phyloP scores from a whole-genome alignment of 2,329 filamentous ascomycete genomes.

The Coniochaeta sp. region DNA sequence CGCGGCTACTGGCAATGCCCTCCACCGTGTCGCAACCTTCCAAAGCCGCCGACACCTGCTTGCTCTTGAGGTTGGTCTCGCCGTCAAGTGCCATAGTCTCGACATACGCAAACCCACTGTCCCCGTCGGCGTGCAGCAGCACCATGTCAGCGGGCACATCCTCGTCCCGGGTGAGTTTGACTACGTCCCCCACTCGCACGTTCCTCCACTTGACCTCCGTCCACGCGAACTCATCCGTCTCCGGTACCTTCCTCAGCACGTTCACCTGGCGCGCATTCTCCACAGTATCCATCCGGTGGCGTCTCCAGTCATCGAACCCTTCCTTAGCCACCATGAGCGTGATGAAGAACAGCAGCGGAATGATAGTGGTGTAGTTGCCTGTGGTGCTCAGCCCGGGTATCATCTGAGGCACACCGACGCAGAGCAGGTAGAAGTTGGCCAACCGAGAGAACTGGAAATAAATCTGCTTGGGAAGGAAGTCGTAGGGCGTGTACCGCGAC shows the following conservation, averaged over 20 bases:
- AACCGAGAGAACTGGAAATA: conserved; percentile 81
- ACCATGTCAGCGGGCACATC: conserved; percentile 77
- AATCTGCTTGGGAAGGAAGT: conserved; percentile 79
- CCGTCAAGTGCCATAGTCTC: conserved; percentile 82
- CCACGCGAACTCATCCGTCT: conserved; percentile 56
- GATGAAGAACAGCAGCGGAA: conserved; percentile 70
- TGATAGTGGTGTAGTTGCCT: conserved; percentile 66
- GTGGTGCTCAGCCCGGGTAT: conserved; percentile 72
- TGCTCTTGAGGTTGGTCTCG: conserved; percentile 76
- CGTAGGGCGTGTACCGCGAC: conserved; percentile 75
- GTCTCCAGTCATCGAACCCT: conserved; percentile 76
- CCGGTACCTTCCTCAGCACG: conserved; percentile 28
- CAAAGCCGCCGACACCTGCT: conserved; percentile 57
- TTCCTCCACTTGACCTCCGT: conserved; percentile 34
- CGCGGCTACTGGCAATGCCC: conserved; percentile 46
- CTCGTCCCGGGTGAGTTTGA: conserved; percentile 59
- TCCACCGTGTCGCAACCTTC: conserved; percentile 49
- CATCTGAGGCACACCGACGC: conserved; percentile 77
- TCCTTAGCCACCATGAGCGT: conserved; percentile 77
- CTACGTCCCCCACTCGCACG: conserved; percentile 41
- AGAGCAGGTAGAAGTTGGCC: conserved; percentile 82
- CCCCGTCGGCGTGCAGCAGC: conserved; percentile 68
- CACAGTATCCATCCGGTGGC: conserved; percentile 72
- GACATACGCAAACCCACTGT: conserved; percentile 73
- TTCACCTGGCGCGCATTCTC: conserved; percentile 59